A percentile compares a stretch with the other conserved stretches of the same genome.
Conservation (phyloP, 2,329 filamentous ascomycete genomes). For the Aspergillus vadensis region DNA sequence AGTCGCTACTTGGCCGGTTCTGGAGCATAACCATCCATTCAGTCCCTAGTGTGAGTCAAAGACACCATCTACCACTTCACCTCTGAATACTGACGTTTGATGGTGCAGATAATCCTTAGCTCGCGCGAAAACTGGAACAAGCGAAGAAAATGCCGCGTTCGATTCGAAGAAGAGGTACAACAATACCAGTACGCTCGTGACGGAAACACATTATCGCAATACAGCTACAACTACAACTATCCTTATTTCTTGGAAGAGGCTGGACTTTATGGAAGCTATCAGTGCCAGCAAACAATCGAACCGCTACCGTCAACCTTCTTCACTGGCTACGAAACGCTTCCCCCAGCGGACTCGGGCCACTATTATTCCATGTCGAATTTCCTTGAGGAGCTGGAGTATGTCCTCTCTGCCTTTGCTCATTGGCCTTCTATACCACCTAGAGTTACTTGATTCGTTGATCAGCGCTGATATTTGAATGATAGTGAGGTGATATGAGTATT, state of each 20-base stretch:
- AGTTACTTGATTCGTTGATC: background rate
- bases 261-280: background rate
- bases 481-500: background rate
- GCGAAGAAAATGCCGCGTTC: background rate
- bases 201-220: background rate
- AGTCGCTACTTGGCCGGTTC: background rate
- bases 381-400: background rate
- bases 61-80: background rate
- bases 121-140: background rate
- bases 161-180: background rate
- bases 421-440: background rate
- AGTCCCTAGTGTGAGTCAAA: background rate
- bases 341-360: background rate
- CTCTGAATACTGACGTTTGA: background rate
- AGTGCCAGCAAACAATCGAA: background rate
- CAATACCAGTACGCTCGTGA: background rate
- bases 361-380: background rate
- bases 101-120: background rate
- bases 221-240: background rate
- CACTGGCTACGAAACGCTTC: background rate
- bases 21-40: constrained; percentile 1
- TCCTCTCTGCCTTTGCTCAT: background rate
- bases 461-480: background rate
- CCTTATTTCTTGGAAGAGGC: background rate
- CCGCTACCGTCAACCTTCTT: background rate